phyloP scores from a whole-genome alignment of 176 grass and related monocot species.

The Canna indica region DNA sequence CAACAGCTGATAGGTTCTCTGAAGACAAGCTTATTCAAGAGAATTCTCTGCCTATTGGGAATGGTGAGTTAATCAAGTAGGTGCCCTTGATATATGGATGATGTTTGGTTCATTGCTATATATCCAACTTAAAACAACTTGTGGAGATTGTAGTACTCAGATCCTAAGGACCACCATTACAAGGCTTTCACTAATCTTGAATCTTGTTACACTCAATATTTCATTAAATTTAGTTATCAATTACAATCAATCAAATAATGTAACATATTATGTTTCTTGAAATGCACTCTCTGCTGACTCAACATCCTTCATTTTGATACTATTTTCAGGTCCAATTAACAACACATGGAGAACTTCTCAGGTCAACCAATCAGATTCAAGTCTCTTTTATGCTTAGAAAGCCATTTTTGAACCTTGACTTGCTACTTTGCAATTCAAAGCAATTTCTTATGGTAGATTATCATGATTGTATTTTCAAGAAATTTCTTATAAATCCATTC shows the following conservation, averaged over 20 bases:
- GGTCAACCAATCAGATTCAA: constrained; percentile 30
- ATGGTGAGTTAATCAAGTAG: constrained; percentile 40
- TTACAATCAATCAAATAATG: no score
- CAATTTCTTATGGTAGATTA: no score
- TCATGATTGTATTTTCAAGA: no score
- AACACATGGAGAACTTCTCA: constrained; percentile 56
- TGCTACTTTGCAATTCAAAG: no score
- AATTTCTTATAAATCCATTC: neutral
- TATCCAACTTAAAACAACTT: no score
- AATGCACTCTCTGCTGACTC: neutral
- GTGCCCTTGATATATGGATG: no score
- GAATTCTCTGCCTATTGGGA: constrained; percentile 40
- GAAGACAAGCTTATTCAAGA: constrained; percentile 37
- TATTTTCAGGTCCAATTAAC: constrained; percentile 39
- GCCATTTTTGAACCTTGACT: neutral
- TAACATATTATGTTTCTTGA: no score
- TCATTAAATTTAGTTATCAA: neutral
- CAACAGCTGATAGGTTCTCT: constrained; percentile 35
- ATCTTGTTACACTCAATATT: no score
- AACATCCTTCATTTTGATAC: constrained; percentile 21
- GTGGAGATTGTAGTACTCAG: no score
- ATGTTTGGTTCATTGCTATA: no score
- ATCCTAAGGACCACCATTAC: no score
- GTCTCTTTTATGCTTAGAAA: neutral
- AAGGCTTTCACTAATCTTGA: no score